Evolutionary conservation across 108 stramenopile genomes (phyloP), one percentile per base, ranked within the genome.

Genomic region (Nannochloropsis granulata): DNA sequence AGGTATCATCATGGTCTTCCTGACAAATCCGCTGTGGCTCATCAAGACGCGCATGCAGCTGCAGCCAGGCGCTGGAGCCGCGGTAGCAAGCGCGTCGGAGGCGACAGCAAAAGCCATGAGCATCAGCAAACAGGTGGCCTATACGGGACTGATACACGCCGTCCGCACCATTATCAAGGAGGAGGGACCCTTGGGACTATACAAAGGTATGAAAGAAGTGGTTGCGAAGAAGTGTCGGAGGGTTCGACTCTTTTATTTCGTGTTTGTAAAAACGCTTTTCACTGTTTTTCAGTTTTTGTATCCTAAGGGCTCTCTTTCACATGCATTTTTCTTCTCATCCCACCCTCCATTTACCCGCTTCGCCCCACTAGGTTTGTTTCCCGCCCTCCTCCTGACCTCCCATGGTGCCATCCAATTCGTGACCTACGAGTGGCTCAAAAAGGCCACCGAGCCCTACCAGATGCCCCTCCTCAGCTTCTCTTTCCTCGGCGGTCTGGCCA

Each of bases 401-500:
- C 96, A 99, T 87, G 98, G 98, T 79, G 97, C 95, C 23, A 92
- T 99, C 80, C 98, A 99, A 89, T 97, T 97, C 90, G 94, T 94
- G 13, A 92, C 93, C 1, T 99, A 99, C 90, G 98, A 99, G 87
- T 94, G 93, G 88, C 90, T 99, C 23, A 95, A 95, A 82, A 84
- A 86, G 42, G 43, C 43, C 23, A 82, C 82, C 79, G 79, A 81
- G 87, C 45, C 91, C 83, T 82, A 82, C 86, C 78, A 89, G 89
- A 83, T 86, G 82, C 80, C 82, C 25, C 84, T 84, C 25, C 45
- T 45, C 13, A 84, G 87, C 83, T 87, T 45, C 34, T 80, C 87
- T 44, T 24, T 43, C 10, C 81, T 87, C 86, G 88, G 90, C 43
- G 88, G 86, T 83, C 23, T 42, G 13, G 45, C 85, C 44, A 86